A percentile compares a stretch with the other conserved stretches of the same genome.
Conservation (phyloP, 768 basidiomycete species). For the Hericium erinaceus region DNA sequence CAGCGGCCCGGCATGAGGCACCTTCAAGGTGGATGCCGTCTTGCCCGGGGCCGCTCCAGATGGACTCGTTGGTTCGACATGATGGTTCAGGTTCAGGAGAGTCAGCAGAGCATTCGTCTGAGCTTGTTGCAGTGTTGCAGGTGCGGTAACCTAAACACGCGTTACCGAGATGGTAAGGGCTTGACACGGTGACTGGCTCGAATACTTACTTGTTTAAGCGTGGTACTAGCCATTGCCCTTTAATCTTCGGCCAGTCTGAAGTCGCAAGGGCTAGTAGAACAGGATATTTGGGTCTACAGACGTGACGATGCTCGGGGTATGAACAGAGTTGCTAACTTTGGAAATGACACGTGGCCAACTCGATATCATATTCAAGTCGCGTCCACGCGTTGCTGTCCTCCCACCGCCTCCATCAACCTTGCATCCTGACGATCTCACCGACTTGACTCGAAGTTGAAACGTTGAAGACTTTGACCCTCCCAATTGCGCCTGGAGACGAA, state of each 20-base stretch:
- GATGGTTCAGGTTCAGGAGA: conserved; percentile 78
- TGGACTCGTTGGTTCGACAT: conserved; percentile 31
- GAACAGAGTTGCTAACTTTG: not conserved
- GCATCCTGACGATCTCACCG: too few species aligned
- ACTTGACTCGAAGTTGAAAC: too few species aligned
- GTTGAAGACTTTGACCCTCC: too few species aligned
- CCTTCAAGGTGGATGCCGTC: conserved; percentile 34
- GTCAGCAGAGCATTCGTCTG: conserved; percentile 82
- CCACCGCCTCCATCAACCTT: conserved; percentile 5
- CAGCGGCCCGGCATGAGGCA: conserved; percentile 53
- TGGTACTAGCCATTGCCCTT: not conserved
- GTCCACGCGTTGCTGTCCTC: not conserved
- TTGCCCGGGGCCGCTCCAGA: conserved; percentile 27
- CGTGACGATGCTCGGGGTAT: not conserved
- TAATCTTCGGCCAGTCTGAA: not conserved
- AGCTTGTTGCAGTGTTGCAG: conserved; percentile 71
- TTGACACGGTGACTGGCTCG: not conserved
- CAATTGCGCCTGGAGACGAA: too few species aligned
- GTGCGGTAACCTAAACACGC: conserved; percentile 24
- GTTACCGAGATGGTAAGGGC: not conserved
- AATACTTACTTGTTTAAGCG: not conserved
- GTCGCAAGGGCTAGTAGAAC: too few species aligned
- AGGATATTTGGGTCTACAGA: too few species aligned
- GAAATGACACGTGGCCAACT: not conserved
- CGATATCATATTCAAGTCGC: not conserved